phyloP scores from a whole-genome alignment of 495 filamentous ascomycete genomes.

The Aspergillus heteromorphus region DNA sequence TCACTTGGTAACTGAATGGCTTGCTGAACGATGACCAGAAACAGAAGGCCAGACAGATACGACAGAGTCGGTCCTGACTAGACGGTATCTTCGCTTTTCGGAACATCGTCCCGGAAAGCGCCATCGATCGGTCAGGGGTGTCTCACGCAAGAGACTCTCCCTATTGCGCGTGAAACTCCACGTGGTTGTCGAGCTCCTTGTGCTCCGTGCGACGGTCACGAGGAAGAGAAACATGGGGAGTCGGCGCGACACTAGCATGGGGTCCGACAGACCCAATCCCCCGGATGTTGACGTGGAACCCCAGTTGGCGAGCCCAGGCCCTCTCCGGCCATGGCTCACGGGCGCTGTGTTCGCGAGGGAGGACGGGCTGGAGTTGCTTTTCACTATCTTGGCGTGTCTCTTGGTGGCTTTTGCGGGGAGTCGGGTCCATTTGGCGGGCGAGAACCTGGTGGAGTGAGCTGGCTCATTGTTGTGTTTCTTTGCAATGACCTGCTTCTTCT shows the following conservation, averaged over 20 bases:
- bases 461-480: not conserved
- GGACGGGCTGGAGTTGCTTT: not conserved
- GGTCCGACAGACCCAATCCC: not conserved
- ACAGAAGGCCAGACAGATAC: not conserved
- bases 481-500: not conserved
- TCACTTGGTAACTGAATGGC: too few relatives aligned
- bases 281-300: not conserved
- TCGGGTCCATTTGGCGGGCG: not conserved
- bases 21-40: not conserved
- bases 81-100: not conserved
- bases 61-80: not conserved
- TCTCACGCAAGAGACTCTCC: not conserved
- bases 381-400: not conserved
- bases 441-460: too few relatives aligned
- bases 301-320: not conserved
- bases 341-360: not conserved
- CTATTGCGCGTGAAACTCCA: not conserved
- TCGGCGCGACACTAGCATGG: too few relatives aligned
- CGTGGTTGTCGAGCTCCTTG: not conserved
- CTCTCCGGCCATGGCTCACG: not conserved
- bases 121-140: not conserved
- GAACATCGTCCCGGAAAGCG: not conserved
- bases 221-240: not conserved
- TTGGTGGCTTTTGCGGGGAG: not conserved
- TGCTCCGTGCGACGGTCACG: not conserved